Evolutionary conservation across 2,329 filamentous ascomycete species (phyloP).

Genomic region (Anthostomella pinea): DNA sequence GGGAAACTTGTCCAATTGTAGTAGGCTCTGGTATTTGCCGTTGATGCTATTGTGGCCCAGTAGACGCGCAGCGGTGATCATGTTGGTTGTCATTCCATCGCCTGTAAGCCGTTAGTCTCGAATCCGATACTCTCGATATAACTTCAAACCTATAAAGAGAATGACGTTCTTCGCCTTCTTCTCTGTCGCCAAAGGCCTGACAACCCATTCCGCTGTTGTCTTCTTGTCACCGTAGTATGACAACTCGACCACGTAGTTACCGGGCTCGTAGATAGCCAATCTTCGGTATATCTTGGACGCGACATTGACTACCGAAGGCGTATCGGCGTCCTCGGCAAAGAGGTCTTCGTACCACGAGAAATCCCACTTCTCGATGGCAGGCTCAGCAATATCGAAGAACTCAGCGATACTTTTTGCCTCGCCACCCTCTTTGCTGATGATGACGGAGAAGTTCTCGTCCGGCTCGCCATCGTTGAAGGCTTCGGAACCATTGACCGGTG

Average conservation of each 20-base stretch:
- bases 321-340: conserved; percentile 69
- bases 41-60: conserved; percentile 82
- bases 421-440: conserved; percentile 63
- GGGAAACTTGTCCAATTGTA: conserved; percentile 81
- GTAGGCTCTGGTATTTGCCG: conserved; percentile 72
- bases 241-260: conserved; percentile 73
- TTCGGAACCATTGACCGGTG: conserved; percentile 77
- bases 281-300: conserved; percentile 75
- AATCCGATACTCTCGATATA: background rate
- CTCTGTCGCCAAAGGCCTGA: conserved; percentile 65
- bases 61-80: conserved; percentile 76
- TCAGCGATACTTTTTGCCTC: conserved; percentile 53
- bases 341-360: conserved; percentile 85
- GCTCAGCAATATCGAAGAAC: conserved; percentile 69
- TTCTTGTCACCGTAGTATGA: conserved; percentile 70
- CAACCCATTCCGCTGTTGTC: conserved; percentile 73
- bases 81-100: conserved; percentile 70
- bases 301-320: conserved; percentile 73
- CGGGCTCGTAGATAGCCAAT: conserved; percentile 73
- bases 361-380: conserved; percentile 74
- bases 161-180: conserved; percentile 83
- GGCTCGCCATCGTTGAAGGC: conserved; percentile 66
- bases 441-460: conserved; percentile 73
- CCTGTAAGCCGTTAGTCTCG: conserved; percentile 12
- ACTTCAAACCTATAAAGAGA: conserved; percentile 74